phyloP scores from a whole-genome alignment of 371 early-diverging fungal species.

The Circinella umbellata region DNA sequence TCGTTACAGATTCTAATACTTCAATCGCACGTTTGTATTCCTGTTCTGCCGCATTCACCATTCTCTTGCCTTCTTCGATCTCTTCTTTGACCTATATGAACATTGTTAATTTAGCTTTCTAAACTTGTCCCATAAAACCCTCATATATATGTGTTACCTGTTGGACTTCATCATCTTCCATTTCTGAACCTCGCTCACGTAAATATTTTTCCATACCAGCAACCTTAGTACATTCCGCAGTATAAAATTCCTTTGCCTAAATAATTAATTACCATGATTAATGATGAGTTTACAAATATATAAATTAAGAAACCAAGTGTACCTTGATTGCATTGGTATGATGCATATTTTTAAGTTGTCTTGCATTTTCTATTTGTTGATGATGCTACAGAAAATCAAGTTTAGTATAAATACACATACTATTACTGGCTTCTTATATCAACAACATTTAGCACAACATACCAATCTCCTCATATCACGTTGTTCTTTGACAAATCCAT shows the following conservation, averaged over 20 bases:
- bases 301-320: slow-evolving; percentile 2
- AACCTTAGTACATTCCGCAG: slow-evolving; percentile 29
- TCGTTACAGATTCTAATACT: slow-evolving; percentile 32
- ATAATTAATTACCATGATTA: neutral
- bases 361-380: slow-evolving; percentile 48
- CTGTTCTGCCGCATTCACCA: slow-evolving; percentile 37
- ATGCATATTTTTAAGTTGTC: slow-evolving; percentile 45
- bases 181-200: slow-evolving; percentile 20
- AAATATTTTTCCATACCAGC: slow-evolving; percentile 31
- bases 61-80: slow-evolving; percentile 24
- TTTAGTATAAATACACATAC: neutral
- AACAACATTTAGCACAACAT: neutral
- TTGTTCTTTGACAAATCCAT: slow-evolving; percentile 40
- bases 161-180: slow-evolving; percentile 18
- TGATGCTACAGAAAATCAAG: slow-evolving; percentile 28
- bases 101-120: neutral
- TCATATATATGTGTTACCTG: slow-evolving; percentile 1
- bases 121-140: neutral
- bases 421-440: neutral
- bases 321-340: slow-evolving; percentile 46
- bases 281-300: neutral
- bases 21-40: slow-evolving; percentile 43
- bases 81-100: slow-evolving; percentile 16
- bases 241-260: slow-evolving; percentile 23
- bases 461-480: slow-evolving; percentile 40